Evolutionary conservation across 148 eudicot genomes (phyloP).

Genomic region (Chenopodium berlandieri): DNA sequence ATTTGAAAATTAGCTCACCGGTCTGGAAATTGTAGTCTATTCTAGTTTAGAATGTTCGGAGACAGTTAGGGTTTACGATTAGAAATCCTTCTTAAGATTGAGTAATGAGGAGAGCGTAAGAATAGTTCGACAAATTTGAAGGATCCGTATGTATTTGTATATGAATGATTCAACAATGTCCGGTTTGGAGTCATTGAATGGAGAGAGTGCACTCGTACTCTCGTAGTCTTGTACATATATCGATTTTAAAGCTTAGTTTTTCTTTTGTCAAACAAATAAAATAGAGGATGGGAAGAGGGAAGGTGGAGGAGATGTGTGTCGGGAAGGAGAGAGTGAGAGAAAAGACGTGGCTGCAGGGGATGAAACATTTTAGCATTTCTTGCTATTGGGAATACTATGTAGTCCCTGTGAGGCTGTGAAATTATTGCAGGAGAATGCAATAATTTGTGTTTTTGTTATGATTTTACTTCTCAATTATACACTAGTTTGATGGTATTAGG

Average conservation of each 20-base stretch:
- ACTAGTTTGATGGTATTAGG: neutral
- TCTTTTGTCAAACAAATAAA: neutral
- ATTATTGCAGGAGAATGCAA: neutral
- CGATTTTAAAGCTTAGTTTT: neutral
- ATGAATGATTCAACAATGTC: neutral
- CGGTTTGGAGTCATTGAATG: neutral
- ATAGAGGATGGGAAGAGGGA: neutral
- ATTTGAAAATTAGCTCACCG: neutral
- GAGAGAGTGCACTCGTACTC: neutral
- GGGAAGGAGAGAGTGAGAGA: neutral
- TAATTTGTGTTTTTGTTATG: neutral
- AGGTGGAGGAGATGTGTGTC: too few species aligned
- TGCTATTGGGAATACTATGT: too few species aligned
- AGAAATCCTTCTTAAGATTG: neutral
- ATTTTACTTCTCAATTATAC: neutral
- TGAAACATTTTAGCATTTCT: too few species aligned
- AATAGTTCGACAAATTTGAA: too few species aligned
- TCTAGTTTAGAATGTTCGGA: neutral
- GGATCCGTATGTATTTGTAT: neutral
- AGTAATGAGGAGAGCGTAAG: too few species aligned
- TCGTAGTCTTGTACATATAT: too few species aligned
- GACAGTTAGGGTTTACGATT: neutral
- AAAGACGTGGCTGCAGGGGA: too few species aligned
- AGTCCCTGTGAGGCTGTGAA: too few species aligned
- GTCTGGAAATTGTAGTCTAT: neutral